phyloP scores from a whole-genome alignment of 1,284 basidiomycete species.

The Lignosus rhinocerotis region DNA sequence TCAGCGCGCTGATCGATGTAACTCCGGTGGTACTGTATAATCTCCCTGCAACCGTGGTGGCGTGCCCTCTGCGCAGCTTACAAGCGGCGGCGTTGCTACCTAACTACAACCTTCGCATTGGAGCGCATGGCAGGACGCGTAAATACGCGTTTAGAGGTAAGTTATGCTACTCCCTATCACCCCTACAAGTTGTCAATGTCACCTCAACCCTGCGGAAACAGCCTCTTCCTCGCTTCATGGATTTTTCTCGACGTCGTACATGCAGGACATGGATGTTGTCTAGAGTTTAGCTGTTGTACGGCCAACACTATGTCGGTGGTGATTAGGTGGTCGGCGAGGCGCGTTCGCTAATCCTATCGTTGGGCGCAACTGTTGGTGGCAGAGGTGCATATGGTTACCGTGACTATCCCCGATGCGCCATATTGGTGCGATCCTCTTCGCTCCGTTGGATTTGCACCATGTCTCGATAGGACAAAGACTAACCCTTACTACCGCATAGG shows the following conservation, averaged over 20 bases:
- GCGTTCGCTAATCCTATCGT: background rate
- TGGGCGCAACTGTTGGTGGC: background rate
- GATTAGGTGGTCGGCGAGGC: background rate
- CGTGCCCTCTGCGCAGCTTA: background rate
- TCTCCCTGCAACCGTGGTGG: background rate
- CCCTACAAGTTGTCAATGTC: background rate
- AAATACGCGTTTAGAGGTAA: background rate
- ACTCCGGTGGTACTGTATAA: background rate
- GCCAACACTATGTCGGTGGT: background rate
- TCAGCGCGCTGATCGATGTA: background rate
- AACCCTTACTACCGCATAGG: background rate
- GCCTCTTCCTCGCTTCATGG: background rate
- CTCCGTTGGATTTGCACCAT: background rate
- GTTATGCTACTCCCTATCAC: background rate
- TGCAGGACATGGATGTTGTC: too few species aligned
- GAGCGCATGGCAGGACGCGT: background rate
- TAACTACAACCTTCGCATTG: background rate
- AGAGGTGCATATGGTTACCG: background rate
- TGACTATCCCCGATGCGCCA: background rate
- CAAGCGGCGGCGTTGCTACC: slow-evolving; percentile 1
- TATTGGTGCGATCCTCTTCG: background rate
- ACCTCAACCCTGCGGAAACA: background rate
- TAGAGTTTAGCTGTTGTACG: too few species aligned
- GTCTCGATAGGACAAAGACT: background rate
- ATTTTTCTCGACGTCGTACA: background rate